Evolutionary conservation across 2,329 filamentous ascomycete species (phyloP).

Genomic region (Aspergillus hiratsukae): DNA sequence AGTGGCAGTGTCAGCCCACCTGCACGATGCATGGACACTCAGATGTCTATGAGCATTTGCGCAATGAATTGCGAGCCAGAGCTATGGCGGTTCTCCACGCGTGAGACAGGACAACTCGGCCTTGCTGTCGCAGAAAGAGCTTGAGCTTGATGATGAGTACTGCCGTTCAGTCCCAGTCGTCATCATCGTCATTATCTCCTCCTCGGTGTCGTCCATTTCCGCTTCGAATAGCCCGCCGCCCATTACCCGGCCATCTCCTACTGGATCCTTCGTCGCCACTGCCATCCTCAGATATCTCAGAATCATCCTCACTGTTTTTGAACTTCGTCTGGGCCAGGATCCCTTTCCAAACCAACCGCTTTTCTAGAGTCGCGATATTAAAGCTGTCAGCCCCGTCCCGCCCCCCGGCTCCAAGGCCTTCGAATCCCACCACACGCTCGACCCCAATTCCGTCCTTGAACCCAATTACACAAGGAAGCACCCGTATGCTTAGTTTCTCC

Average conservation of each 20-base stretch:
- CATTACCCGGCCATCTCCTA: conserved; percentile 7
- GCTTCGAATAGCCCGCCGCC: conserved; percentile 26
- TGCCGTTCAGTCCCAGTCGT: conserved; percentile 44
- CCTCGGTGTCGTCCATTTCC: conserved; percentile 23
- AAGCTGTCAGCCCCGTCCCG: conserved; percentile 38
- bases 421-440: conserved; percentile 46
- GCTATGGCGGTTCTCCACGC: neutral
- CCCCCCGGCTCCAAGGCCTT: conserved; percentile 39
- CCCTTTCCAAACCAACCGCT: conserved; percentile 36
- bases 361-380: conserved; percentile 39
- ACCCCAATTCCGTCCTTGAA: conserved; percentile 44
- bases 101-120: neutral
- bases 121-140: neutral
- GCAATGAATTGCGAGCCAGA: neutral
- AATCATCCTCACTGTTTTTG: conserved; percentile 20
- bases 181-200: conserved; percentile 33
- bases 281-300: conserved; percentile 21
- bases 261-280: conserved; percentile 20
- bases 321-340: conserved; percentile 36
- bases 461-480: conserved; percentile 47
- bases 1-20: neutral
- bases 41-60: neutral
- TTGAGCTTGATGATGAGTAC: neutral
- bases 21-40: neutral
- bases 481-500: conserved; percentile 43